Evolutionary conservation across 306 rosid genomes (phyloP), one percentile per base, ranked within the genome.

Genomic region (Begonia masoniana): DNA sequence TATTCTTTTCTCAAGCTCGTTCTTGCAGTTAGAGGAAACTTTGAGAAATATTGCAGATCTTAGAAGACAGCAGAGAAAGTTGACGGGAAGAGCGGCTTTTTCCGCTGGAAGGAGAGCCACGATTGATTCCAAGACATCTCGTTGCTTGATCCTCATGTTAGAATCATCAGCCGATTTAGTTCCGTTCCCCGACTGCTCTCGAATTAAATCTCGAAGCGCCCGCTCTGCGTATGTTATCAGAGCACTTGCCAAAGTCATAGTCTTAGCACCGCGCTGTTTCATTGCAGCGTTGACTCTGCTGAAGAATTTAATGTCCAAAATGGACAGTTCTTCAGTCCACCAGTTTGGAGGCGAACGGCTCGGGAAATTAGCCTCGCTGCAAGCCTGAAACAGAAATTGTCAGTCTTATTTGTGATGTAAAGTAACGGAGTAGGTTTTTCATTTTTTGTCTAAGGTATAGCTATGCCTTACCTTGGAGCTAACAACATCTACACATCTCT

Each of bases 301-400:
- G 47, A 91, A 77, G 45, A 62, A 73, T 12, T 64, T 74, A 0
- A 91, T 64, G 46, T 77, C 81, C 9, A 91, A 68, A 0, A 74
- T 64, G 6, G 86, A 64, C 3, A 91, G 77, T 54, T 85, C 96
- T 72, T 81, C 88, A n/a, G 88, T 79, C 96, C 96, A 91, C 99
- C 94, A 83, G 12, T 83, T 83, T 39, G 86, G 82, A 15, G 94
- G 94, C 9, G 99, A 63, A 0, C 87, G 78, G 62, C 82, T 78
- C 0, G 96, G 96, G 43, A 81, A 83, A 14, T 58, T 83, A 0
- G 88, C 81, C 63, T 91, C 99, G 26, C 69, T 71, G 59, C 81
- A 75, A 4, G 71, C 82, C 80, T 72, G 16, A 31, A 31, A 31
- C 39, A 31, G 39, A 31, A 31, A 31, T 31, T 31, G 39, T 31